Evolutionary conservation across 495 filamentous ascomycete genomes (phyloP).

Genomic region (Wilcoxina mikolae): DNA sequence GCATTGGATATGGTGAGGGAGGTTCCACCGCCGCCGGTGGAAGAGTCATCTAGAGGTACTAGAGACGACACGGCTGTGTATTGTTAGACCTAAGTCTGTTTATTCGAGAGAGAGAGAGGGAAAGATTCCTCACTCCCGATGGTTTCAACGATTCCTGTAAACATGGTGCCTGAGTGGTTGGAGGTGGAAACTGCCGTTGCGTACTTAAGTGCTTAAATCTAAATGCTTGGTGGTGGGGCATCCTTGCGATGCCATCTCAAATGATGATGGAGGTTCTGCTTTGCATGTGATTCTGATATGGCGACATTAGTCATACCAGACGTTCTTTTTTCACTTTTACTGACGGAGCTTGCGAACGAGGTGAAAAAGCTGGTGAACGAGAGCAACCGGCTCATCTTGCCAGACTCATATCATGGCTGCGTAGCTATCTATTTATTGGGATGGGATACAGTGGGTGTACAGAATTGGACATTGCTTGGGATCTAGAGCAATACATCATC

Average conservation of each 20-base stretch:
- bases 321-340: too few relatives aligned
- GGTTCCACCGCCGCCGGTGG: constrained; percentile 46
- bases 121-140: constrained; percentile 57
- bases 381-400: too few relatives aligned
- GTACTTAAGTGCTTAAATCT: too few relatives aligned
- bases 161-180: too few relatives aligned
- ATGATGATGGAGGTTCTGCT: neutral
- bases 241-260: neutral
- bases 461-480: too few relatives aligned
- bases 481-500: too few relatives aligned
- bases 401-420: too few relatives aligned
- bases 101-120: neutral
- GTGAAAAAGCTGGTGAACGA: too few relatives aligned
- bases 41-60: constrained; percentile 61
- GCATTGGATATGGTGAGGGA: constrained; percentile 74
- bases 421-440: too few relatives aligned
- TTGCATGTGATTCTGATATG: neutral
- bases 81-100: constrained; percentile 18
- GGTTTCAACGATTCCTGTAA: constrained; percentile 58
- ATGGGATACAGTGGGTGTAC: too few relatives aligned
- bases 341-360: too few relatives aligned
- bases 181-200: neutral
- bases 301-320: too few relatives aligned
- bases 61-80: constrained; percentile 62
- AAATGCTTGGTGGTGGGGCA: constrained; percentile 1